These are phyloP conservation scores for Pseudozyma sp. DNA, from an alignment of 1,284 basidiomycete species.

Conservation along the genomic window DNA sequence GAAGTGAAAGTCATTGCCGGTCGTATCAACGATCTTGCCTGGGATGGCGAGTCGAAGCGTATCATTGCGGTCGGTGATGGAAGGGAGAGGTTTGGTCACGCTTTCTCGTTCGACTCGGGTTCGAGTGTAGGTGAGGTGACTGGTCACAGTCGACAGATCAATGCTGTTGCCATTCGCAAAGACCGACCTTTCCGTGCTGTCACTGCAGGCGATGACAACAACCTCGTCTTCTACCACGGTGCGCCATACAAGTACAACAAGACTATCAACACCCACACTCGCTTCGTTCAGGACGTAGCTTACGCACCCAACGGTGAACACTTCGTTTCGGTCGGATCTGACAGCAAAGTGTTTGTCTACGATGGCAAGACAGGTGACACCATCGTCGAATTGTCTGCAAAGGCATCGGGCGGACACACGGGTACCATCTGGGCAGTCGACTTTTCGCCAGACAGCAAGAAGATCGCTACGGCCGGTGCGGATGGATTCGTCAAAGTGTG, in stretches of 20 bases:
- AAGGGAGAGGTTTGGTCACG: conserved; percentile 76
- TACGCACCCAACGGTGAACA: conserved; percentile 75
- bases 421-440: conserved; percentile 70
- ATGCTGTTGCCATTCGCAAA: conserved; percentile 88
- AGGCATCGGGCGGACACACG: conserved; percentile 63
- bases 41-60: conserved; percentile 92
- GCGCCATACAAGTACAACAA: conserved; percentile 71
- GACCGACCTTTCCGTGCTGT: conserved; percentile 88
- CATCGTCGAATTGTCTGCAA: conserved; percentile 38
- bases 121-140: conserved; percentile 91
- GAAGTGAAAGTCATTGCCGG: conserved; percentile 79
- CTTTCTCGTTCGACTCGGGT: conserved; percentile 74
- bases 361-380: conserved; percentile 89
- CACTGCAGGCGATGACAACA: conserved; percentile 76
- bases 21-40: conserved; percentile 89
- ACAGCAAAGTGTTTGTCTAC: conserved; percentile 88
- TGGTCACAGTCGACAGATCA: conserved; percentile 93
- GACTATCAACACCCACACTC: conserved; percentile 77
- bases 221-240: conserved; percentile 85
- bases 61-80: conserved; percentile 97
- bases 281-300: conserved; percentile 92
- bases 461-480: conserved; percentile 83
- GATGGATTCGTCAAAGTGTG: conserved; percentile 77
- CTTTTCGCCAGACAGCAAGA: conserved; percentile 76
- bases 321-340: conserved; percentile 91